Evolutionary conservation across 371 early-diverging fungal species (phyloP), one percentile per base, ranked within the genome.

Genomic region (Chytridium lagenaria): DNA sequence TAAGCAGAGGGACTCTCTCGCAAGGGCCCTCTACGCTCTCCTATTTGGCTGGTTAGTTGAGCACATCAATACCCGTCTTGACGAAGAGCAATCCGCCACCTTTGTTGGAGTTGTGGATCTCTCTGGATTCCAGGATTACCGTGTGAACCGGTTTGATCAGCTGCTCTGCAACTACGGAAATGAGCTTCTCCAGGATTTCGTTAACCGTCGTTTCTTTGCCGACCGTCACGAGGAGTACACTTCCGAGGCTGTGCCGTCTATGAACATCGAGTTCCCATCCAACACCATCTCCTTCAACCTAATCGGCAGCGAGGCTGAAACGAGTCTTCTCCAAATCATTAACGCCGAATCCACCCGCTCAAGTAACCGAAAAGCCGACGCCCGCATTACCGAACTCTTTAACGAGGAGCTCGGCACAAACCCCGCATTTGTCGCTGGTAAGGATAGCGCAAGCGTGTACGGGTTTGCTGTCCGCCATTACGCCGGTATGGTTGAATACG

Each of bases 41-140:
- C 77, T 96, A 38, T 83, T 95, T 75, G 85, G 90, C 22, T 97
- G 95, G 93, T 76, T 98, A 28, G 89, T 95, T 23, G 97, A 96
- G 76, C 91, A 90, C 64, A 85, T 95, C 79, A 97, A 97, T 80
- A 80, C 83, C 28, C 89, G 92, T 49, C 84, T 95, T 31, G 88
- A 90, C 77, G 85, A 83, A 49, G 86, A 84, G 23, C 78, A 81
- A 23, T 72, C 76, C 68, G 78, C 66, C 28, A 77, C 76, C 7
- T 84, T 75, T 65, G 73, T 81, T n/a, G 84, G 78, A 38, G 74
- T 84, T 34, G 66, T 78, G 34, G 83, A 86, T 71, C 66, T 81
- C 19, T 59, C 80, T 15, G 81, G 83, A 39, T 80, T 81, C 76
- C 74, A 80, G 71, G 50, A 73, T 59, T 34, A 50, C 26, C 15